Evolutionary conservation across 441 rosid genomes (phyloP).

Genomic region (Bocquillonia castaneifolia): DNA sequence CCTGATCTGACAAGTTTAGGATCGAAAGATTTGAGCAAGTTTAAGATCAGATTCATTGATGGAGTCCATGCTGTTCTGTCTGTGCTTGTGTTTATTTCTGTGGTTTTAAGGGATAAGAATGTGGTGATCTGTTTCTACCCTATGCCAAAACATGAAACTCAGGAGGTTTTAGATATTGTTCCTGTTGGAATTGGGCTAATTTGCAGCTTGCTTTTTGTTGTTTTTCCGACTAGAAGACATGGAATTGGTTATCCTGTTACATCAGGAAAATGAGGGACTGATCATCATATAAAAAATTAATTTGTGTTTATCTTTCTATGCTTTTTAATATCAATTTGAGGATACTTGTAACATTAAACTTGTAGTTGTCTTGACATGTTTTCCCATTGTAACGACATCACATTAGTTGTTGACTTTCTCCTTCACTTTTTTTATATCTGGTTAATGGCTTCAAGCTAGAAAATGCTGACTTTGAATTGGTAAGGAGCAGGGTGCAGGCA

Average conservation of each 20-base stretch:
- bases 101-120: conserved; percentile 61
- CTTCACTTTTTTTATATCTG: too few species aligned
- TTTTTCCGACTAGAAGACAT: conserved; percentile 74
- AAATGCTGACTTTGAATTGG: too few species aligned
- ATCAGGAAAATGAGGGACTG: conserved; percentile 24
- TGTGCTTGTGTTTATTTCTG: conserved; percentile 51
- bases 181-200: conserved; percentile 66
- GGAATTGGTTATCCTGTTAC: conserved; percentile 85
- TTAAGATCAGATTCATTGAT: conserved; percentile 50
- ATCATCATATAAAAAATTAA: too few species aligned
- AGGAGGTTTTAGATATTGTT: conserved; percentile 53
- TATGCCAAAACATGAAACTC: conserved; percentile 44
- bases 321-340: too few species aligned
- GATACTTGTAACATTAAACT: too few species aligned
- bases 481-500: too few species aligned
- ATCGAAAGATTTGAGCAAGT: conserved; percentile 35
- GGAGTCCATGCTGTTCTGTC: conserved; percentile 62
- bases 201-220: conserved; percentile 62
- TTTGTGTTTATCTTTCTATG: too few species aligned
- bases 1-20: conserved; percentile 41
- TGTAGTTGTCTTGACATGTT: too few species aligned
- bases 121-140: conserved; percentile 67
- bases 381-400: too few species aligned
- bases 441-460: too few species aligned
- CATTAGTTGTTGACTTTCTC: too few species aligned